Base-by-base conservation (phyloP, 148 eudicot genomes). In the Cornus florida region DNA sequence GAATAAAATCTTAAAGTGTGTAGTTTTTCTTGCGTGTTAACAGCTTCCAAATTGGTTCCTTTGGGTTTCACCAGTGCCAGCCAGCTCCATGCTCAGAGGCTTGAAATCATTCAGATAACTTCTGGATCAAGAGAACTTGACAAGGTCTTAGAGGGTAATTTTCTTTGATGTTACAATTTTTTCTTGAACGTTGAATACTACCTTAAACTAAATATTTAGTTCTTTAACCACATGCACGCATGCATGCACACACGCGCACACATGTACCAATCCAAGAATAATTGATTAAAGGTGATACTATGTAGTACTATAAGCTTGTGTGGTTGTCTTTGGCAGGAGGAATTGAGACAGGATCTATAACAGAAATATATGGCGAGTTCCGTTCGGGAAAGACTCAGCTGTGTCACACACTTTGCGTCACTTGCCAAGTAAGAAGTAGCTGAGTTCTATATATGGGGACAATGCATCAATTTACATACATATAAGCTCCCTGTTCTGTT, bases 301-400 rank as follows among this genome's bases (percentile, higher is more conserved):
- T 38, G 48, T 67, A 43, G 69, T 72, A 10, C 75, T 68, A 3
- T 31, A 69, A 33, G 67, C 74, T 73, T 48, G 41, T 70, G 48
- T 46, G 8, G 72, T 39, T 73, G 13, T 50, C 6, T 67, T 79
- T 79, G 67, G 75, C 83, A 95, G 98, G 98, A 83, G 99, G 99
- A 65, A 82, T 95, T 71, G 99, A 95, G 81, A 95, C 98, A 5
- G 99, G 99, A 75, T 92, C 99, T 35, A 95, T 95, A 72, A 95
- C 99, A 46, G 98, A 95, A 82, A 20, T 95, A 80, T 95, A 95
- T 85, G 99, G 99, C n/a, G 99, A 93, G 87, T 95, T 90, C 76
- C 93, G 98, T 56, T 88, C 92, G 77, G 98, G 99, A 85, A 95
- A 95, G 93, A 95, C 99, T 84, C 99, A 95, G 79, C 90, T 95